Evolutionary conservation across 768 basidiomycete genomes (phyloP), one percentile per base, ranked within the genome.

Genomic region (Tylopilus rubrobrunneus): DNA sequence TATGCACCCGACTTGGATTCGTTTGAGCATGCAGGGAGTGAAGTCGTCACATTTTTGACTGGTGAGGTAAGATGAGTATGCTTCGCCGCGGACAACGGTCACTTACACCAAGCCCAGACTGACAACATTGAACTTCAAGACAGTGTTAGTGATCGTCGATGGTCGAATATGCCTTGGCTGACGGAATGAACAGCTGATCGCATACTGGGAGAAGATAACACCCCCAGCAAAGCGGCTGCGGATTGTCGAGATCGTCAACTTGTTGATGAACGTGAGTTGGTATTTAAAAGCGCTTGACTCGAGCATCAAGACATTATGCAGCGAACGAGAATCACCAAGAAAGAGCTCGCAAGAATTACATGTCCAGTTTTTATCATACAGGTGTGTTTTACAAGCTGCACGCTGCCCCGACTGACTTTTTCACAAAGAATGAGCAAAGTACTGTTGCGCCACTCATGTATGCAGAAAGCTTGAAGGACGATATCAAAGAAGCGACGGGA

Each of bases 361-460:
- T 79, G 81, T 56, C 88, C 88, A 2, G 80, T 85, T 11, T 72
- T 89, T 12, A 79, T 89, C 19, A 77, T 89, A 41, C 87, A 88
- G 69, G 87, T 87, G 49, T 52, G 74, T 63, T 17, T 10, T 10
- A 29, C 40, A 10, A 21, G 45, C 40, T 45, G 10, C 11, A 11
- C n/a, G 19, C 25, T 31, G 15, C 34, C 27, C 42, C 28, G 25
- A 25, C 56, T 57, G 37, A 64, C 8, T 31, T 14, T 27, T 29
- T 47, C 23, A 19, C 28, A 49, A 44, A 89, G 86, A 86, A 85
- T 6, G 85, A 89, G 53, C 71, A 72, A 11, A 84, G 79, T 57
- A 73, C 78, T 28, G 65, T 76, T 12, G 80, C 76, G 52, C 81
- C 85, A 3, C 67, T 77, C 31, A 76, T 75, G 58, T 77, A 82